These are phyloP conservation scores for Camelina laxa DNA, from an alignment of 345 rosid species.

Conservation along the genomic window DNA sequence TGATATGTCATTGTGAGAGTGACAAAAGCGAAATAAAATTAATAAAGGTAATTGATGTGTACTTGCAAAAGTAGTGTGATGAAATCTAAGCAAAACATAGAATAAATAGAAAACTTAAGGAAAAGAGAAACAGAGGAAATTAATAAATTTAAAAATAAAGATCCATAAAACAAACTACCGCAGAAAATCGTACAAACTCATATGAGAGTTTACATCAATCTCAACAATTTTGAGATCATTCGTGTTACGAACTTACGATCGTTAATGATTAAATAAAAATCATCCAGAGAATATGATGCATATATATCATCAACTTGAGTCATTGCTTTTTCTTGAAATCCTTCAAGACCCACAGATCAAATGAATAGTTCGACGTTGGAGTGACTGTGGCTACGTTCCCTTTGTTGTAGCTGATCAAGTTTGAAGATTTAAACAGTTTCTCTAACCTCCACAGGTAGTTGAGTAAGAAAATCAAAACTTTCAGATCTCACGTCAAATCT, in stretches of 20 bases:
- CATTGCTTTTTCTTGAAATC: conserved; percentile 1
- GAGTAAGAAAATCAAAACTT: background rate
- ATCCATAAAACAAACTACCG: background rate
- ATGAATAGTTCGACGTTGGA: background rate
- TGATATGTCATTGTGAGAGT: background rate
- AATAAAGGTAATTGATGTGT: background rate
- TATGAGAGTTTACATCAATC: background rate
- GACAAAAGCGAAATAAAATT: background rate
- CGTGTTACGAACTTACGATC: background rate
- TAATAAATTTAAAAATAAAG: background rate
- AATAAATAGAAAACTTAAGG: background rate
- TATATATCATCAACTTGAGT: background rate
- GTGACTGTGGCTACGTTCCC: background rate
- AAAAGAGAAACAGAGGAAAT: background rate
- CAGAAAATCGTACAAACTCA: background rate
- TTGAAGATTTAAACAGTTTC: background rate
- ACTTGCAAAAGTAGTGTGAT: background rate
- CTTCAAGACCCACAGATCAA: conserved; percentile 17
- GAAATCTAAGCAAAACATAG: background rate
- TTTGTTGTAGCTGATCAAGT: background rate
- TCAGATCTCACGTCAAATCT: conserved; percentile 23
- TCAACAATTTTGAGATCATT: background rate
- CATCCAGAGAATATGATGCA: background rate
- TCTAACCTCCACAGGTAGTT: background rate
- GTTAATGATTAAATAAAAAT: background rate